Base-by-base conservation (phyloP, 192 early-diverging fungal species). In the Hyaloraphidium curvatum region DNA sequence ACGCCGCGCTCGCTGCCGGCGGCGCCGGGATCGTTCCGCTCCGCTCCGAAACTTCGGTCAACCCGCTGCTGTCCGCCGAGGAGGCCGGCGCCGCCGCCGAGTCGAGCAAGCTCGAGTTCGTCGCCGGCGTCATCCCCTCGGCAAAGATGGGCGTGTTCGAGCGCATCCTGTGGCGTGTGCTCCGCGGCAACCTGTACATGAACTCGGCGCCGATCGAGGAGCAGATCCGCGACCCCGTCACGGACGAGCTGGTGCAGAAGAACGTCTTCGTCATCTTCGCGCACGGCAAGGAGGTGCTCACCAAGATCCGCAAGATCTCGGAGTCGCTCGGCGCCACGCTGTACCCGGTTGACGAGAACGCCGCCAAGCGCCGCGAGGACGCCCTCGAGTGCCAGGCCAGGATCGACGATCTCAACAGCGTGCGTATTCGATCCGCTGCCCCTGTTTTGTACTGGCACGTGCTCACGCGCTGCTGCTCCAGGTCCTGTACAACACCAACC, bases 201-300 rank as follows among this genome's bases (percentile, higher is more conserved):
- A 96, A 93, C 66, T 76, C 83, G 40, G 86, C 88, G 2, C 92
- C 95, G 58, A 94, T 99, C 59, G 89, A 88, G 33, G 95, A 97
- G 61, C 75, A 80, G 3, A 88, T 99, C 59, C 68, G 75, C 35
- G 95, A 99, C 58, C 92, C 92, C 5, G 77, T 71, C 43, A 83
- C 79, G 0, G 92, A 97, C 59, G 80, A 84, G 57, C 59, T 74
- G 5, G 80, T 95, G 2, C 78, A 90, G 56, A 99, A 99, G 75
- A 92, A 86, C 59, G 95, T 95, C 2, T 97, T 99, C 61, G 81
- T 91, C 52, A 87, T 99, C 55, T 99, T 99, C 79, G 90, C 92
- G 5, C 95, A 99, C 58, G 95, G 95, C 50, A 68, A 73, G 51
- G 84, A 91, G 61, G 73, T 97, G 57, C 67, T 94, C 28, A 73